Evolutionary conservation across 2,329 filamentous ascomycete genomes (phyloP).

Genomic region (Thielaviopsis punctulata): DNA sequence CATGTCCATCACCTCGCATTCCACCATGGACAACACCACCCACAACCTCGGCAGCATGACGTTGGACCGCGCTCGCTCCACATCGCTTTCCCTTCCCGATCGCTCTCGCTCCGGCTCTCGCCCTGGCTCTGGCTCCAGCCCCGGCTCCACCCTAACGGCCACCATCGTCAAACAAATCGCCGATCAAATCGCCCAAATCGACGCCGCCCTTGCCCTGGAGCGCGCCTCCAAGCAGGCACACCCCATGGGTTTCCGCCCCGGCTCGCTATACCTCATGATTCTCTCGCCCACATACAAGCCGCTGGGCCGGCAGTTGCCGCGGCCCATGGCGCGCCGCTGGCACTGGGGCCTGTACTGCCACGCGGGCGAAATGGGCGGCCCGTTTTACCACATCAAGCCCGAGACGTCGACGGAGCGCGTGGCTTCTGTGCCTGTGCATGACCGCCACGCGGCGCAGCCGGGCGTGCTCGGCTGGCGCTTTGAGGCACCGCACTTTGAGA

Average conservation of each 20-base stretch:
- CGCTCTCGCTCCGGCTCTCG: not conserved
- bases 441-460: not conserved
- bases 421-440: not conserved
- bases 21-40: too few relatives aligned
- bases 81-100: too few relatives aligned
- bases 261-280: constrained; percentile 6
- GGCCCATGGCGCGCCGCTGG: constrained; percentile 10
- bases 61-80: too few relatives aligned
- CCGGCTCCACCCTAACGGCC: not conserved
- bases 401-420: not conserved
- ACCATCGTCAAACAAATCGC: too few relatives aligned
- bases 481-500: constrained; percentile 1
- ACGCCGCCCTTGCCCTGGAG: not conserved
- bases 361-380: not conserved
- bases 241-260: not conserved
- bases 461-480: constrained; percentile 1
- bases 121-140: too few relatives aligned
- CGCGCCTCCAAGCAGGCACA: not conserved
- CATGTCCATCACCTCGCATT: too few relatives aligned
- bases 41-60: too few relatives aligned
- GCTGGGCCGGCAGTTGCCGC: constrained; percentile 1
- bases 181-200: not conserved
- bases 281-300: constrained; percentile 10
- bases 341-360: constrained; percentile 10
- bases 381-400: constrained; percentile 5